Evolutionary conservation across 345 rosid species (phyloP).

Genomic region (Kandelia obovata): DNA sequence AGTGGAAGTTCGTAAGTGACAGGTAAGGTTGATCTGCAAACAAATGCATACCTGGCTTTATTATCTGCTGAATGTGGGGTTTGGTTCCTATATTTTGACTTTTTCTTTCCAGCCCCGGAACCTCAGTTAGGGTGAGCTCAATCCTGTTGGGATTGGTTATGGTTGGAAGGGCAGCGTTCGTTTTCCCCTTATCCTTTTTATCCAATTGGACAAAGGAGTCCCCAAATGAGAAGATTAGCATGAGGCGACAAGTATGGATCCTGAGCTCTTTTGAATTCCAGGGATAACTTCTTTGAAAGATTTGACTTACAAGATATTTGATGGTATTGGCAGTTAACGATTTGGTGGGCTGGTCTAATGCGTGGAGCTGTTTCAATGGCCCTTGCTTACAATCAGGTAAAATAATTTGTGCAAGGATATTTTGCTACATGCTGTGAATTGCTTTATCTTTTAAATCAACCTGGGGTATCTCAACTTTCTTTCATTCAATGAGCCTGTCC

Average conservation of each 20-base stretch:
- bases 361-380: conserved; percentile 98
- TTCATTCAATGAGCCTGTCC: too few species aligned
- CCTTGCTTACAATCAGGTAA: conserved; percentile 93
- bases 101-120: conserved; percentile 59
- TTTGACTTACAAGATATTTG: conserved; percentile 3
- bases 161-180: conserved; percentile 85
- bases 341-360: conserved; percentile 99
- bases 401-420: background rate
- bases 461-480: too few species aligned
- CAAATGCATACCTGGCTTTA: background rate
- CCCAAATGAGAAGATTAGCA: conserved; percentile 44
- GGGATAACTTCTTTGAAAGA: background rate
- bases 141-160: conserved; percentile 72
- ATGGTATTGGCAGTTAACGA: conserved; percentile 48
- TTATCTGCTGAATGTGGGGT: background rate
- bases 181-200: conserved; percentile 78
- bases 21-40: conserved; percentile 44
- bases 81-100: background rate
- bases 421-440: background rate
- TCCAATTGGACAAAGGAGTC: conserved; percentile 81
- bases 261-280: conserved; percentile 1
- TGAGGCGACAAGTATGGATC: conserved; percentile 63
- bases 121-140: conserved; percentile 69
- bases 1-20: conserved; percentile 71
- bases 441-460: too few species aligned